Evolutionary conservation across 2,329 filamentous ascomycete species (phyloP).

Genomic region (Graphilbum fragrans): DNA sequence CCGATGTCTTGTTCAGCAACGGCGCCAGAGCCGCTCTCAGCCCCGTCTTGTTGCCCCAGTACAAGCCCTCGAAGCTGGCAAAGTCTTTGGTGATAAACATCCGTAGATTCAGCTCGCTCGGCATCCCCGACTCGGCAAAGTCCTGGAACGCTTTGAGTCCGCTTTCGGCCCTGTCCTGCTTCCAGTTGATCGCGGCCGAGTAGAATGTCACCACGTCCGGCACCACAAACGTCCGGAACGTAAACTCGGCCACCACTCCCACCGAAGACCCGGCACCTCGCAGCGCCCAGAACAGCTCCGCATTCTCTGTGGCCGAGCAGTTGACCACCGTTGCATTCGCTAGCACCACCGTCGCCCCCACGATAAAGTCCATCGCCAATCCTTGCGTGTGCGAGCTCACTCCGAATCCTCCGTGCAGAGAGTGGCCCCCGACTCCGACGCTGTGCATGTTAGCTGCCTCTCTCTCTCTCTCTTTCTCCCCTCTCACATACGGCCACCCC

Average conservation of each 20-base stretch:
- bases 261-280: slow-evolving; percentile 28
- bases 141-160: slow-evolving; percentile 18
- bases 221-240: slow-evolving; percentile 25
- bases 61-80: slow-evolving; percentile 25
- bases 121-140: slow-evolving; percentile 20
- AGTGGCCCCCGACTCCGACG: slow-evolving; percentile 27
- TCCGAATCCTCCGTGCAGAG: slow-evolving; percentile 27
- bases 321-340: slow-evolving; percentile 22
- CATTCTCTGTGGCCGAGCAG: slow-evolving; percentile 18
- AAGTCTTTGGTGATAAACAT: slow-evolving; percentile 22
- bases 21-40: slow-evolving; percentile 20
- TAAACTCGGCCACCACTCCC: slow-evolving; percentile 27
- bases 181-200: slow-evolving; percentile 16
- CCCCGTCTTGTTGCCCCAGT: slow-evolving; percentile 22
- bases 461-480: background rate
- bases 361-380: slow-evolving; percentile 22
- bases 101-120: slow-evolving; percentile 28
- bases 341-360: slow-evolving; percentile 23
- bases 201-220: slow-evolving; percentile 21
- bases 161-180: slow-evolving; percentile 12
- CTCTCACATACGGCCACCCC: no score
- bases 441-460: slow-evolving; percentile 10
- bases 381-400: slow-evolving; percentile 23
- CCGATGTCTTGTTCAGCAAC: slow-evolving; percentile 20
- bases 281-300: slow-evolving; percentile 29